Evolutionary conservation across 805 yeast species (phyloP), one percentile per base, ranked within the genome.

Genomic region (Starmera pachycereana): DNA sequence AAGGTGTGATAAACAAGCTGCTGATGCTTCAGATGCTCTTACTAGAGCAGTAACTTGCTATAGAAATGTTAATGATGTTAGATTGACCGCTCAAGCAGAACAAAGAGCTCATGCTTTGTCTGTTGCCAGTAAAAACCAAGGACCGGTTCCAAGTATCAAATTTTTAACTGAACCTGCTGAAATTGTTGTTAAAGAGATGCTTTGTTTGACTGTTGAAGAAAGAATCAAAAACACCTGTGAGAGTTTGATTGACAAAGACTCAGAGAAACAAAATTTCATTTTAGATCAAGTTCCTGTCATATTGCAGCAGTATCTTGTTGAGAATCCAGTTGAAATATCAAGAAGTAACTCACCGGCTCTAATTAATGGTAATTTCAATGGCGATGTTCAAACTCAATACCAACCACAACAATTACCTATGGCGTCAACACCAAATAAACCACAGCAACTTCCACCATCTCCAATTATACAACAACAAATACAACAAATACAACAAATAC

Each of bases 11-110:
- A 76, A 73, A 47, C 82, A 76, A 50, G 59, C 69, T 18, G 58
- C 62, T 44, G 82, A 77, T 53, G 81, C 81, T 1, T 68, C 76
- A 0, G 81, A 74, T 53, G 81, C 82, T 5, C 72, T 78, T 44
- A 41, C 57, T 10, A 57, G 80, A 35, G 72, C 81, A 2, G 69
- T 76, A 1, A 51, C 61, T 13, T 73, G 76, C 48, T 74, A 66
- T 51, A 63, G 66, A 44, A 58, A 65, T 4, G 67, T 72, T 27
- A 72, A 72, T 14, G 74, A 72, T 44, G 34, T 52, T 4, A 63
- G 67, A 39, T 54, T 63, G 25, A 71, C 73, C 4, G 43, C 52
- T 4, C 63, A 57, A 42, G 61, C 68, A 38, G 76, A 70, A 40
- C 62, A 63, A 40, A 56, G 75, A 40, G 66, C 76, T 0, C 63